Base-by-base conservation (phyloP, 495 filamentous ascomycete species). In the Annulohypoxylon nitens region DNA sequence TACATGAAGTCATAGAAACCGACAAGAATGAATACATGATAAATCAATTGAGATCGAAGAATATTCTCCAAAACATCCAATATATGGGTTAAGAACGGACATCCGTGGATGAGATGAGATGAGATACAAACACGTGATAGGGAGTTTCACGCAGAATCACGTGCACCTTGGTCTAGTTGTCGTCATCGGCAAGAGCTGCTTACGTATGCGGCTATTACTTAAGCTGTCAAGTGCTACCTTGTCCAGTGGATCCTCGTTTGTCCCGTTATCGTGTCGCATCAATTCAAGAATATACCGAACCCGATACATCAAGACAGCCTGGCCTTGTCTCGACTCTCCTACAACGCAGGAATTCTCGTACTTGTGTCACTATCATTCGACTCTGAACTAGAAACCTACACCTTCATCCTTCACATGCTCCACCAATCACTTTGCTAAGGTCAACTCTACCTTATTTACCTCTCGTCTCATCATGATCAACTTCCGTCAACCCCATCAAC, bases 381-480 rank as follows among this genome's bases (percentile, higher is more conserved):
- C 12, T 14, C 39, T n/a, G 12, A 30, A 53, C 5, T 53, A 30
- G 16, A n/a, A 26, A 53, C 48, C 25, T 11, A 53, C 16, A 12
- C 11, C 14, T 0, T 3, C 36, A 37, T 57, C 33, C 53, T 30
- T 30, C 55, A 10, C 23, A 39, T 41, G 30, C 30, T 30, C 3
- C 30, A 30, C 30, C 30, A 30, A 30, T 30, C 30, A 30, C 3
- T 30, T 30, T 30, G 30, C 30, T 30, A 30, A 30, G 30, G 5
- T 30, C 5, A 30, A 3, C 30, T 30, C 30, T 30, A 30, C 11
- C 14, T 59, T 1, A n/a, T 2, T 43, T 36, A 36, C 26, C 25
- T 23, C 36, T n/a, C 23, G 41, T 33, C 26, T 26, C 60, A 50
- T 8, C 57, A 26, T 61, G 23, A 70, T 71, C 71, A 64, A 57